Evolutionary conservation across 106 monocot species (phyloP).

Genomic region (Dioscorea zingiberensis): DNA sequence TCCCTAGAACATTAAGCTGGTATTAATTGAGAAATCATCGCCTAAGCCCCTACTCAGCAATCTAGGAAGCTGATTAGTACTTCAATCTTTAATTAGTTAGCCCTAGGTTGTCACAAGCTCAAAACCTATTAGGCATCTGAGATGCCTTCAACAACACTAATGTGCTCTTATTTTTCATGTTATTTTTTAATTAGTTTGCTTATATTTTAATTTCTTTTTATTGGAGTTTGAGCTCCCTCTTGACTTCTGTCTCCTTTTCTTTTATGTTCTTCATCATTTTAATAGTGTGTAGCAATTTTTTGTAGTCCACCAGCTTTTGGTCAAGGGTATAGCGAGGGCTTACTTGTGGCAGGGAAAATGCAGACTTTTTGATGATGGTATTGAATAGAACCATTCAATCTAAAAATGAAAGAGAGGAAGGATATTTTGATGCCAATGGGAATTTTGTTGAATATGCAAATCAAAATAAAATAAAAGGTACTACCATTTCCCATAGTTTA

Average conservation of each 20-base stretch:
- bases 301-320: background rate
- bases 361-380: conserved; percentile 77
- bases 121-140: too few relatives aligned
- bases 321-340: background rate
- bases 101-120: too few relatives aligned
- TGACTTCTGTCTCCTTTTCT: background rate
- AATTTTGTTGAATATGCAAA: conserved; percentile 84
- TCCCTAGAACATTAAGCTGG: too few relatives aligned
- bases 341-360: conserved; percentile 56
- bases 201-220: too few relatives aligned
- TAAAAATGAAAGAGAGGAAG: conserved; percentile 94
- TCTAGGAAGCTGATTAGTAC: too few relatives aligned
- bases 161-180: too few relatives aligned
- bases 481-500: background rate
- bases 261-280: background rate
- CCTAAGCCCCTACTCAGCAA: too few relatives aligned
- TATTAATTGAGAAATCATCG: too few relatives aligned
- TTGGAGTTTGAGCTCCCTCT: background rate
- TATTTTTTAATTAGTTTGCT: too few relatives aligned
- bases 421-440: conserved; percentile 90
- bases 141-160: too few relatives aligned
- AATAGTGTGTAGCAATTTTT: background rate
- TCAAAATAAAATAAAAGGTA: conserved; percentile 80
- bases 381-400: conserved; percentile 88
- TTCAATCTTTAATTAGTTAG: too few relatives aligned